Evolutionary conservation across 345 rosid genomes (phyloP), one percentile per base, ranked within the genome.

Genomic region (Salix koriyanagi): DNA sequence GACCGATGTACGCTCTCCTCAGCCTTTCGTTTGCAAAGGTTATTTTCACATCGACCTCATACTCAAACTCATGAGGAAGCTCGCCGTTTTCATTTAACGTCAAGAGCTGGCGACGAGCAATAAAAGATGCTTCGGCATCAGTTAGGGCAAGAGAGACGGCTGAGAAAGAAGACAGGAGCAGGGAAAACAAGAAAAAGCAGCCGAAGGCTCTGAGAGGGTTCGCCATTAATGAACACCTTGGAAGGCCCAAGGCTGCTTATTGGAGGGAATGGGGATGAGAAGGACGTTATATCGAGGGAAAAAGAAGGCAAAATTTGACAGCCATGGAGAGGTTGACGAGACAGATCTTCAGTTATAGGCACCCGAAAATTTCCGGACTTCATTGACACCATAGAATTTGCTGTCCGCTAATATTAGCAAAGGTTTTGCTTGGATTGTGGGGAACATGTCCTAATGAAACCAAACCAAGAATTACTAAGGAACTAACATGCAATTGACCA

Each of bases 181-280:
- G 76, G 26, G 81, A 80, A 70, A 86, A 64, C 12, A 86, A 2
- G 50, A 84, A 77, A 48, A 84, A 78, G 90, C 90, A 88, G 89
- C 94, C 94, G 13, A 78, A 86, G 91, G 86, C 86, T 62, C 62
- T 77, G 37, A 76, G 69, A 82, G 83, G 81, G 75, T 72, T 81
- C 80, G 75, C 84, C 87, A 87, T 90, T 62, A 65, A 72, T 23
- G 67, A 80, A 67, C 64, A 78, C 92, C 94, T 85, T 87, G 92
- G 92, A 72, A 65, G 75, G 84, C 88, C 94, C 91, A 89, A 91
- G 94, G 96, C 89, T 88, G 96, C 92, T 86, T 86, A 83, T 81
- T 75, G 86, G 75, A 76, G 73, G 75, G 68, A 71, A 44, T 4
- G 11, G 32, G 25, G 68, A 37, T 41, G 80, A 80, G 50, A n/a